Percentiles rank a stretch among this genome's conserved stretches.
phyloP scores from a whole-genome alignment of 129 eudicot genomes.

The Arctium minus region DNA sequence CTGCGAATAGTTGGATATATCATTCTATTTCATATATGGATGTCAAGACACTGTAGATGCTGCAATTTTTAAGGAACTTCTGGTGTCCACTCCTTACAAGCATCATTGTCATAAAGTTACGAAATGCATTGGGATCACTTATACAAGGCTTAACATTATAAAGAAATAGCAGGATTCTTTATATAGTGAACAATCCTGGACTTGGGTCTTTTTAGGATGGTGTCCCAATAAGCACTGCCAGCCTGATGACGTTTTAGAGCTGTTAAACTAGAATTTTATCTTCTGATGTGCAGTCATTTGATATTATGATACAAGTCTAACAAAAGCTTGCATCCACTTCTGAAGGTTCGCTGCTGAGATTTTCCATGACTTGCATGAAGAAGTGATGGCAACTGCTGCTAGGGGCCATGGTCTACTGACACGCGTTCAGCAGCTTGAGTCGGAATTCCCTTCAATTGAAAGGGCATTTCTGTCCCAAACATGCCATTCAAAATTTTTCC shows the following conservation, averaged over 20 bases:
- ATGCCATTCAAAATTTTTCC: slow-evolving; percentile 50
- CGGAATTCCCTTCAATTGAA: slow-evolving; percentile 72
- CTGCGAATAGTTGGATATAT: neutral
- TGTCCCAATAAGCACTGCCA: neutral
- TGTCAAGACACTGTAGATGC: neutral
- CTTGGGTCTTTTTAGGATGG: neutral
- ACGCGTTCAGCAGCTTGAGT: slow-evolving; percentile 86
- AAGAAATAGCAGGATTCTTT: neutral
- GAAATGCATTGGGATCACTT: neutral
- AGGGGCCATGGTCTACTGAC: slow-evolving; percentile 73
- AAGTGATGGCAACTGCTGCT: slow-evolving; percentile 83
- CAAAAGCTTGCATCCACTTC: slow-evolving; percentile 21
- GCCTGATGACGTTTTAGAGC: neutral
- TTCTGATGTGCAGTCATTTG: slow-evolving; percentile 8
- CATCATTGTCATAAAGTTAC: neutral
- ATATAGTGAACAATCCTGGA: neutral
- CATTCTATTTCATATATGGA: neutral
- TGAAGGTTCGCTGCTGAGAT: slow-evolving; percentile 96
- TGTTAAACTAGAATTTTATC: neutral
- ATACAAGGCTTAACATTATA: neutral
- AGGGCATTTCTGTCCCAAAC: slow-evolving; percentile 84
- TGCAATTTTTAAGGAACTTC: neutral
- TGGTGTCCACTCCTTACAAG: neutral
- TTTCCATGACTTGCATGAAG: slow-evolving; percentile 92
- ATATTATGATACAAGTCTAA: slow-evolving; percentile 21